phyloP scores from a whole-genome alignment of 441 rosid genomes.

The Corymbia citriodora region DNA sequence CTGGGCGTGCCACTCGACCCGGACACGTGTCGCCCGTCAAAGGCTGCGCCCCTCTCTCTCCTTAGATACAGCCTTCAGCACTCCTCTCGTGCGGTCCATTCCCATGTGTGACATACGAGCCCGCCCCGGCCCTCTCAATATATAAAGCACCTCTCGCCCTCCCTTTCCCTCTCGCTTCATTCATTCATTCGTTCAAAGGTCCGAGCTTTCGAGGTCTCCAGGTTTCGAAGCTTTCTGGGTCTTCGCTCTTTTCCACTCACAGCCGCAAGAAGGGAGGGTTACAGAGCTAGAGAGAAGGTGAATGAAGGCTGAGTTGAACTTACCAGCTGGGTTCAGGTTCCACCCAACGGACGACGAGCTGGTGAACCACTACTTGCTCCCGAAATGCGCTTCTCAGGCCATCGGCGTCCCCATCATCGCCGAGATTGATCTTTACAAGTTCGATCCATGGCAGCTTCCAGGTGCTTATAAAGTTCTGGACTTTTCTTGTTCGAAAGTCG shows the following conservation, averaged over 20 bases:
- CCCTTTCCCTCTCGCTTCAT: neutral
- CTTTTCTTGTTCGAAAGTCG: neutral
- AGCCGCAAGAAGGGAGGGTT: no score
- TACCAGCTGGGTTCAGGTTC: conserved; percentile 92
- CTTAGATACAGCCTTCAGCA: neutral
- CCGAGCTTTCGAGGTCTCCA: neutral
- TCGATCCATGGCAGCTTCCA: conserved; percentile 94
- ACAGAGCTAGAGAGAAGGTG: conserved; percentile 19
- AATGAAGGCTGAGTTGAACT: conserved; percentile 35
- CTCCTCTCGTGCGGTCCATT: neutral
- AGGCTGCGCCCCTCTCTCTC: neutral
- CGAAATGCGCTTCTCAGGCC: conserved; percentile 57
- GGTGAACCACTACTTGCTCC: conserved; percentile 70
- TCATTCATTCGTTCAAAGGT: neutral
- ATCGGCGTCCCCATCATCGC: conserved; percentile 78
- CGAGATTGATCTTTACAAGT: conserved; percentile 87
- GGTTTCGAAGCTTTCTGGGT: neutral
- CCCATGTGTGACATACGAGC: neutral
- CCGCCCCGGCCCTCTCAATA: neutral
- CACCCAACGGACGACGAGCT: conserved; percentile 94
- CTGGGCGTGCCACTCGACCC: neutral
- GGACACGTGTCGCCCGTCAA: neutral
- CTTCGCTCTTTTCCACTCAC: neutral
- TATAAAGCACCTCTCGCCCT: neutral
- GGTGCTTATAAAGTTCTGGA: conserved; percentile 27